A percentile compares a stretch with the other conserved stretches of the same genome.
phyloP scores from a whole-genome alignment of 1,139 yeast genomes.

The Pichia sp. region DNA sequence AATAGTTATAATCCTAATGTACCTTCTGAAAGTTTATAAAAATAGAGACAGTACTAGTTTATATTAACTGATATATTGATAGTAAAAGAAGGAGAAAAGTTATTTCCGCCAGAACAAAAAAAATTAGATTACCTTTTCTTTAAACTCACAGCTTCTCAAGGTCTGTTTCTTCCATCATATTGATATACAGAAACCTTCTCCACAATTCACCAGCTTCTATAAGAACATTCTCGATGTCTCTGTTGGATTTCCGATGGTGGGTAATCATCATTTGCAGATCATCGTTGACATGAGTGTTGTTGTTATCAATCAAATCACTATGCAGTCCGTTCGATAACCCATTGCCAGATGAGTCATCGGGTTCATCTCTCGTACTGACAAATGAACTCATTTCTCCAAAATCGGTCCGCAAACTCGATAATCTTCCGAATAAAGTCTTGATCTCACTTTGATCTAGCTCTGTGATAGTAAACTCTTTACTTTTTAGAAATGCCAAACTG shows the following conservation, averaged over 20 bases:
- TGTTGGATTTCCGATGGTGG: slow-evolving; percentile 21
- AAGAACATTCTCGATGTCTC: slow-evolving; percentile 65
- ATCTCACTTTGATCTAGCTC: slow-evolving; percentile 91
- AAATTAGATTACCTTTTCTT: neutral
- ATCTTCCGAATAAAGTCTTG: slow-evolving; percentile 64
- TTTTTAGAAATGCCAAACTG: slow-evolving; percentile 72
- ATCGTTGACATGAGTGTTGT: slow-evolving; percentile 2
- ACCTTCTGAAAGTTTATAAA: neutral
- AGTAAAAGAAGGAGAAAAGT: neutral
- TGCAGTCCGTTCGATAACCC: neutral
- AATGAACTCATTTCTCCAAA: slow-evolving; percentile 31
- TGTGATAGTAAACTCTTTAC: slow-evolving; percentile 70
- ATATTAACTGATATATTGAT: neutral
- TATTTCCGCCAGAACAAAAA: neutral
- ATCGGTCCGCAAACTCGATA: slow-evolving; percentile 32
- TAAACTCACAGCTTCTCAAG: slow-evolving; percentile 3
- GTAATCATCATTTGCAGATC: slow-evolving; percentile 7
- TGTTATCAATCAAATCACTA: neutral
- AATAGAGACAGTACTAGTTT: neutral
- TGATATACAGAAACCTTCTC: slow-evolving; percentile 82
- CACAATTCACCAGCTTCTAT: slow-evolving; percentile 82
- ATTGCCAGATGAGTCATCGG: neutral
- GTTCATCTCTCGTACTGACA: slow-evolving; percentile 23
- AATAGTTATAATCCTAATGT: neutral
- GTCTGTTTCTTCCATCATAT: slow-evolving; percentile 46